A percentile compares a stretch with the other conserved stretches of the same genome.
phyloP scores from a whole-genome alignment of 2,329 filamentous ascomycete species.

The Aspergillus pseudoviridinutans region DNA sequence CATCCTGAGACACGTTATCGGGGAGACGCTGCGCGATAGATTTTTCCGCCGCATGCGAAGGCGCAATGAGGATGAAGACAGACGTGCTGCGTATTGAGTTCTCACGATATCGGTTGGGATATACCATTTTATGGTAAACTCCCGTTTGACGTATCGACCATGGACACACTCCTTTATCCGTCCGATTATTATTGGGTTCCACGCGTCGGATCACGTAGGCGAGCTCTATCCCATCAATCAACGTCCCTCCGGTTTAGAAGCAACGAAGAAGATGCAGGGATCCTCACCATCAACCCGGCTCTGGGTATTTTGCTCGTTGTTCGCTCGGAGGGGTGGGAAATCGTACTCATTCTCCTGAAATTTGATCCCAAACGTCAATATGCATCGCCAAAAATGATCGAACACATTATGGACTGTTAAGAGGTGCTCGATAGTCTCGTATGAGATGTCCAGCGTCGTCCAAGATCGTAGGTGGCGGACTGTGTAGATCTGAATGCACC shows the following conservation, averaged over 20 bases:
- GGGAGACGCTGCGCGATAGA: background rate
- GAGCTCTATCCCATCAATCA: constrained; percentile 5
- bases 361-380: constrained; percentile 8
- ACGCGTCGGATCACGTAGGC: constrained; percentile 12
- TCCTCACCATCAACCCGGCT: constrained; percentile 1
- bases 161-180: constrained; percentile 1
- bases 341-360: constrained; percentile 10
- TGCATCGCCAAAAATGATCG: constrained; percentile 7
- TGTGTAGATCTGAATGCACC: constrained; percentile 6
- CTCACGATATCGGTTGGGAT: background rate
- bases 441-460: constrained; percentile 12
- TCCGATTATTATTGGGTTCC: constrained; percentile 5
- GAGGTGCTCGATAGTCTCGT: constrained; percentile 5
- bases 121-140: constrained; percentile 10
- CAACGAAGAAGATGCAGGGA: background rate
- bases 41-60: constrained; percentile 1
- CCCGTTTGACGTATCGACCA: constrained; percentile 15
- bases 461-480: constrained; percentile 9
- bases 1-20: background rate
- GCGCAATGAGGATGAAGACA: constrained; percentile 6
- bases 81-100: background rate
- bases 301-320: background rate
- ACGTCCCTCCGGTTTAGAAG: background rate
- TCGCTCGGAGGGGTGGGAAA: constrained; percentile 6
- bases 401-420: constrained; percentile 4